Evolutionary conservation across 345 rosid genomes (phyloP).

Genomic region (Clausena lansium): DNA sequence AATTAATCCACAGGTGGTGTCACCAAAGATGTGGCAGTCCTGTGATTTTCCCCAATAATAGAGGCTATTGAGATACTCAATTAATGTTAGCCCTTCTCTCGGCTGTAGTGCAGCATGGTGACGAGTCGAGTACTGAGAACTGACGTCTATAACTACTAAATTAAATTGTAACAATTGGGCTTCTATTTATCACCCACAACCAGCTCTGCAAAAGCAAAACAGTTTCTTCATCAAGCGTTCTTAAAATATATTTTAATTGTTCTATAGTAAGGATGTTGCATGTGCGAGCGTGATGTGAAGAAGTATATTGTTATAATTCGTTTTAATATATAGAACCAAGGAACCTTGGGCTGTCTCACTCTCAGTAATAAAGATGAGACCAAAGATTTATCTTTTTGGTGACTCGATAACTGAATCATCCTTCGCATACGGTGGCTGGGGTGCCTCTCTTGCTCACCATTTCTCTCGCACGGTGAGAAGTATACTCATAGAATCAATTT

Average conservation of each 20-base stretch:
- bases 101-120: background rate
- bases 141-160: background rate
- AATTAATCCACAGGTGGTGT: background rate
- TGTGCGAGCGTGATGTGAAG: background rate
- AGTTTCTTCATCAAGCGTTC: background rate
- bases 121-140: background rate
- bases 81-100: background rate
- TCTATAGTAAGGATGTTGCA: background rate
- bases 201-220: background rate
- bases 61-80: background rate
- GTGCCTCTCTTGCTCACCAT: constrained; percentile 74
- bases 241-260: too few relatives aligned
- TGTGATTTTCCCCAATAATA: background rate
- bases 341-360: too few relatives aligned
- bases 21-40: background rate
- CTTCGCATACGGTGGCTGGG: constrained; percentile 74
- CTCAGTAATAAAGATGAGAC: constrained; percentile 42
- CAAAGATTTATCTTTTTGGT: constrained; percentile 73
- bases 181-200: too few relatives aligned
- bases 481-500: constrained; percentile 6
- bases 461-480: constrained; percentile 61
- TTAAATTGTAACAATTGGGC: too few relatives aligned
- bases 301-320: too few relatives aligned
- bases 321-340: too few relatives aligned
- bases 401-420: constrained; percentile 92